Evolutionary conservation across 2,329 filamentous ascomycete species (phyloP).

Genomic region (Colletotrichum gloeosporioides): DNA sequence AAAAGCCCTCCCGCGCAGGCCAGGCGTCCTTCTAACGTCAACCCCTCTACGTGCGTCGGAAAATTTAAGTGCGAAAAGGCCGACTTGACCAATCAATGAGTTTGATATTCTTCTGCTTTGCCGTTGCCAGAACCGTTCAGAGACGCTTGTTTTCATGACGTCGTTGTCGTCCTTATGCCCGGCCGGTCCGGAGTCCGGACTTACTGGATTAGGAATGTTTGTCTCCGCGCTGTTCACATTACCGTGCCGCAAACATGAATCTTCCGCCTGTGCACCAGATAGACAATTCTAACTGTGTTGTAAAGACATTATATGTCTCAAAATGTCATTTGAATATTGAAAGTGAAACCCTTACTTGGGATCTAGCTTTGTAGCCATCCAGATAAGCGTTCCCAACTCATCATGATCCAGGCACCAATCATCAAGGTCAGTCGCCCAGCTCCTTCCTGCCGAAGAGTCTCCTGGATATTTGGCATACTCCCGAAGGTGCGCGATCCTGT

Average conservation of each 20-base stretch:
- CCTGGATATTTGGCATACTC: not conserved
- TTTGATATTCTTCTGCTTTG: not conserved
- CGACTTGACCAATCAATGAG: not conserved
- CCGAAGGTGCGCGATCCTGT: not conserved
- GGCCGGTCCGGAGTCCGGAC: not conserved
- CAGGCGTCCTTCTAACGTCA: not conserved
- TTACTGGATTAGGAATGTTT: not conserved
- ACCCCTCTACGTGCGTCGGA: not conserved
- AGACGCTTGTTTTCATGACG: not conserved
- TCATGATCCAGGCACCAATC: not conserved
- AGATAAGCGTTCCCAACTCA: not conserved
- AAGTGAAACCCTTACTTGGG: fast-evolving
- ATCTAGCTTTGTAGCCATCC: not conserved
- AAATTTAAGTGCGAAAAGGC: not conserved
- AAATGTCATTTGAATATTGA: not conserved
- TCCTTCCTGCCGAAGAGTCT: not conserved
- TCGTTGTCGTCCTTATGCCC: not conserved
- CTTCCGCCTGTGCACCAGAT: not conserved
- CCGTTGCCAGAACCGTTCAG: fast-evolving
- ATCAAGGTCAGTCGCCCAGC: not conserved
- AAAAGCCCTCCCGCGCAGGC: not conserved
- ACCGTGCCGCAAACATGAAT: not conserved
- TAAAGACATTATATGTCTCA: too few relatives aligned
- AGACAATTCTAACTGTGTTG: too few relatives aligned
- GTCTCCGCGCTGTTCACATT: not conserved